These are phyloP conservation scores for Neoboletus magnificus DNA, from an alignment of 768 basidiomycete genomes.

Conservation along the genomic window DNA sequence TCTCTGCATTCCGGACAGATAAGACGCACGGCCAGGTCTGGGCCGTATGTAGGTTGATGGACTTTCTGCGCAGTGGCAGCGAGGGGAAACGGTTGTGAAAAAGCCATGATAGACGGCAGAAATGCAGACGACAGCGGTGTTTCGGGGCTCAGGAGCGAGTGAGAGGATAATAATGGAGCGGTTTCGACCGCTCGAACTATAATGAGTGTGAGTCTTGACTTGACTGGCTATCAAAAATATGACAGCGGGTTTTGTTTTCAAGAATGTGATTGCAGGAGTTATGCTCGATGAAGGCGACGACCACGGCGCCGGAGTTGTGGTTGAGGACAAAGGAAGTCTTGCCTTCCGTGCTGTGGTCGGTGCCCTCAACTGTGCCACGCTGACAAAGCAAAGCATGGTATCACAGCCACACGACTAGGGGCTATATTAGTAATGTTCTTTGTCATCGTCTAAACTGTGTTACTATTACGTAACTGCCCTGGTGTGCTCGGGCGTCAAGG, in stretches of 20 bases:
- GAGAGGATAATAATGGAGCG: conserved; percentile 5
- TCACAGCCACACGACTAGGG: conserved; percentile 6
- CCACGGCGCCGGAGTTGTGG: conserved; percentile 23
- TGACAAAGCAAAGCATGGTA: conserved; percentile 20
- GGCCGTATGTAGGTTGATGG: conserved; percentile 63
- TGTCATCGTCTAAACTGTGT: background rate
- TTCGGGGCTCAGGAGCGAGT: conserved; percentile 21
- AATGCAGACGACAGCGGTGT: conserved; percentile 10
- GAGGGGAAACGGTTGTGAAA: conserved; percentile 77
- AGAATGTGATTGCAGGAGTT: conserved; percentile 8
- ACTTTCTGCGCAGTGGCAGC: conserved; percentile 50
- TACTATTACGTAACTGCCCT: background rate
- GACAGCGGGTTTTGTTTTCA: conserved; percentile 5
- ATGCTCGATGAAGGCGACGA: conserved; percentile 12
- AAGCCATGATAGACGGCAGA: conserved; percentile 47
- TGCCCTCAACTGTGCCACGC: conserved; percentile 15
- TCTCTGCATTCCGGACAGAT: conserved; percentile 96
- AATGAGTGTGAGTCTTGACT: conserved; percentile 27
- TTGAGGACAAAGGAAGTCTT: conserved; percentile 18
- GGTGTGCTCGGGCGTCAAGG: background rate
- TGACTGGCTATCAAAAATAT: conserved; percentile 17
- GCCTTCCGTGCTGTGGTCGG: conserved; percentile 5
- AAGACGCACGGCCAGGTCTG: conserved; percentile 82
- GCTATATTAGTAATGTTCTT: background rate
- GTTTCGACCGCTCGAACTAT: conserved; percentile 13